Percentiles rank a stretch among this genome's conserved stretches.
These are phyloP conservation scores for Pyronema omphalodes DNA, from an alignment of 495 filamentous ascomycete genomes.

Conservation along the genomic window DNA sequence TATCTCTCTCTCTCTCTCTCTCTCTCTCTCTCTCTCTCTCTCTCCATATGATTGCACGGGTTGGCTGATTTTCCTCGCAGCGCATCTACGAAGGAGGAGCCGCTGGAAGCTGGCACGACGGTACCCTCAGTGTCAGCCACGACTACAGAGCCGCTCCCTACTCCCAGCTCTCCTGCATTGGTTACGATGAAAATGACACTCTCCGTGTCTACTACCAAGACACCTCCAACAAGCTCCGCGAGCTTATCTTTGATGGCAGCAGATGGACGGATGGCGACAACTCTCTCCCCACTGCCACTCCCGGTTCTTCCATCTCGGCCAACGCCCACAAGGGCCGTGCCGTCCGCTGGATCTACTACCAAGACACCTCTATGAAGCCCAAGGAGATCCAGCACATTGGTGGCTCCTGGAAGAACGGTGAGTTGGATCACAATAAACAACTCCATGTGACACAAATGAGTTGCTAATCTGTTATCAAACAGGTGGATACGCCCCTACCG, in stretches of 20 bases:
- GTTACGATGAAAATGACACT: not conserved
- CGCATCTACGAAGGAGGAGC: not conserved
- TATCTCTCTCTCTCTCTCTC: no score
- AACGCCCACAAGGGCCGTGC: not conserved
- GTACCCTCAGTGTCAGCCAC: constrained; percentile 1
- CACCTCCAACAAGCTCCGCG: constrained; percentile 3
- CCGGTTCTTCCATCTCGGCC: constrained; percentile 2
- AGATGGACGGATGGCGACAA: constrained; percentile 1
- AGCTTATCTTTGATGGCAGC: not conserved
- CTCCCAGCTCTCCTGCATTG: constrained; percentile 4
- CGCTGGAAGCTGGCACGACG: constrained; percentile 5
- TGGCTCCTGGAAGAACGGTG: constrained; percentile 1
- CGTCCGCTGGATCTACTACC: constrained; percentile 3
- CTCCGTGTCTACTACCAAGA: constrained; percentile 14
- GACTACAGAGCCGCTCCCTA: constrained; percentile 4
- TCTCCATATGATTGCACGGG: no score
- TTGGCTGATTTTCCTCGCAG: not conserved
- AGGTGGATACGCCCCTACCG: constrained; percentile 3
- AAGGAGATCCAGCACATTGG: not conserved
- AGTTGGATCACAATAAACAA: not conserved
- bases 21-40: no score
- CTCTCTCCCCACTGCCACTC: constrained; percentile 1
- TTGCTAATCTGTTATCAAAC: not conserved
- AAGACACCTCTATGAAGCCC: not conserved
- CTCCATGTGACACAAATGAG: not conserved